phyloP scores from a whole-genome alignment of 192 early-diverging fungal species.

The Entomortierella beljakovae region DNA sequence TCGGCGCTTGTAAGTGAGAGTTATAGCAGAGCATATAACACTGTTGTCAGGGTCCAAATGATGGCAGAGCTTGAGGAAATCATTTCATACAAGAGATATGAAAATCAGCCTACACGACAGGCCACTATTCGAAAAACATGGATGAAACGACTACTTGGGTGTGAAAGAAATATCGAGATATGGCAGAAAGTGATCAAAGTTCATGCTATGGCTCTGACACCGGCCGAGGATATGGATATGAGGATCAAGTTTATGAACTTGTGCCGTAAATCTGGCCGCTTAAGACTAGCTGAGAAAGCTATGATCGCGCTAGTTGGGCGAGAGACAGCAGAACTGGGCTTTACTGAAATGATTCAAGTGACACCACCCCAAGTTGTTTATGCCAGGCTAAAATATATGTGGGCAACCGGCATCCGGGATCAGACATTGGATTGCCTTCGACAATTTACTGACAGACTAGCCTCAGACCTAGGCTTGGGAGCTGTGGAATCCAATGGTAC shows the following conservation, averaged over 20 bases:
- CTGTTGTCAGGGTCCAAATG: constrained; percentile 95
- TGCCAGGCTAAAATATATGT: constrained; percentile 92
- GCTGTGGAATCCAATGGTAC: constrained; percentile 32
- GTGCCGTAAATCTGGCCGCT: constrained; percentile 88
- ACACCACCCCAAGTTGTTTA: constrained; percentile 81
- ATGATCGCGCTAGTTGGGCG: constrained; percentile 67
- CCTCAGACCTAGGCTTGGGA: constrained; percentile 60
- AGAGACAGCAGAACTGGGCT: constrained; percentile 22
- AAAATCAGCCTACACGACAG: constrained; percentile 80
- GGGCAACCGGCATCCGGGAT: constrained; percentile 75
- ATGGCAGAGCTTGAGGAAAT: constrained; percentile 97
- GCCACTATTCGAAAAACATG: constrained; percentile 86
- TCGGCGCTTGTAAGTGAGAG: constrained; percentile 92
- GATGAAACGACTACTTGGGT: constrained; percentile 87
- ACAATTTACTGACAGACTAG: constrained; percentile 81
- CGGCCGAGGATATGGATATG: constrained; percentile 93
- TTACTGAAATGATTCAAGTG: constrained; percentile 29
- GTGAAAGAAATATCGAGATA: constrained; percentile 93
- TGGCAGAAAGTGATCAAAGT: constrained; percentile 94
- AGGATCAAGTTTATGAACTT: constrained; percentile 96
- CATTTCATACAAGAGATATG: constrained; percentile 85
- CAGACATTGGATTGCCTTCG: constrained; percentile 82
- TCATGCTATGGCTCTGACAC: constrained; percentile 87
- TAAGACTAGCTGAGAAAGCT: constrained; percentile 82
- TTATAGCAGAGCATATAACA: constrained; percentile 91